Base-by-base conservation (phyloP, 2,329 filamentous ascomycete genomes). In the Teratosphaeria gauchensis region DNA sequence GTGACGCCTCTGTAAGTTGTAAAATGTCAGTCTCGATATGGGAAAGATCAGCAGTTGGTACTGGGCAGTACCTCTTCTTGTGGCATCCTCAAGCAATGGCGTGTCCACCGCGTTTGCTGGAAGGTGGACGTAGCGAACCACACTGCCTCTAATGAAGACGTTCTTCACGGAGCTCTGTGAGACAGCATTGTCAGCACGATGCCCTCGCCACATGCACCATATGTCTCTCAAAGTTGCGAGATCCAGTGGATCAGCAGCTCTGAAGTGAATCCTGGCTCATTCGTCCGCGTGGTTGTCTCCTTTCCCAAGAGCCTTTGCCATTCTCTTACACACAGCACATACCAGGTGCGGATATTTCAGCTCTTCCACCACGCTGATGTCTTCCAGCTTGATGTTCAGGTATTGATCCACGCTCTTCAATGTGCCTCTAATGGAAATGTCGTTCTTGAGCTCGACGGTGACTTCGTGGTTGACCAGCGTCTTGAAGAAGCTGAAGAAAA, bases 351-450 rank as follows among this genome's bases (percentile, higher is more conserved):
- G 94, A 73, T 96, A 97, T 76, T 92, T 91, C 71, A 94, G 78
- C 77, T 97, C 90, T 66, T 99, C 92, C 30, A 96, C 83, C 33
- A 97, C 92, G 63, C 86, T 83, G 62, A 97, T 95, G 71, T 96
- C 90, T 71, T 99, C 94, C 55, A 99, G 84, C 80, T 97, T 97
- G 78, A 99, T 96, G 78, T 99, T 99, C 71, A 99, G 84, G 77
- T 95, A 99, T 79, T 97, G 94, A 74, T 99, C 94, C 66, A 99
- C 92, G 71, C 89, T 95, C 81, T 97, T 99, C 66, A 99, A 82
- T 38, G 87, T 95, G 65, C 94, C 94, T 69, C 90, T 89, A 74
- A 99, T 95, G 73, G 92, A 91, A 68, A 99, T 95, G 77, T 99
- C 94, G 75, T 99, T 99, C 79, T 99, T 99, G 74, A 99, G 89